phyloP scores from a whole-genome alignment of 2,329 filamentous ascomycete species.

The Pyrenophora graminea region DNA sequence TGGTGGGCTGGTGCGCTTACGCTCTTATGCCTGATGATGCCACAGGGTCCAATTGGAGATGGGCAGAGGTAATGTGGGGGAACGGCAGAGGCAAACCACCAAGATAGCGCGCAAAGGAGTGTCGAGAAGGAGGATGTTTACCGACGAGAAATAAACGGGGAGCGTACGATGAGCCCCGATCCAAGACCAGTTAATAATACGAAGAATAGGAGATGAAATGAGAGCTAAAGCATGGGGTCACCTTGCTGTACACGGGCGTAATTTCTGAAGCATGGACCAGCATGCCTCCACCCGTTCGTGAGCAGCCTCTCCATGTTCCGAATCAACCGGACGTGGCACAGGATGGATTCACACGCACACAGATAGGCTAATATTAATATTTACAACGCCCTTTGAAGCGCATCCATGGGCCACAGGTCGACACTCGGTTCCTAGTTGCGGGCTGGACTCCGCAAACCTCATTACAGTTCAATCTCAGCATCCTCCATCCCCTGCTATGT shows the following conservation, averaged over 20 bases:
- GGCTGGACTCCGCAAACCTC: no score
- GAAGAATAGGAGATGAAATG: conserved; percentile 13
- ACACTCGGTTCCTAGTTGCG: no score
- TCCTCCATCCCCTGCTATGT: no score
- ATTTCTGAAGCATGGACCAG: conserved; percentile 13
- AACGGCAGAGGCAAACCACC: conserved; percentile 10
- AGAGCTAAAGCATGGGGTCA: neutral
- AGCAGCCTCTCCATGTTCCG: neutral
- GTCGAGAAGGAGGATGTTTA: conserved; percentile 1
- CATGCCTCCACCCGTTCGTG: conserved; percentile 8
- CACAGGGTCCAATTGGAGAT: conserved; percentile 26
- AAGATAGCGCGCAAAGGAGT: conserved; percentile 14
- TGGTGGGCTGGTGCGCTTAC: conserved; percentile 10
- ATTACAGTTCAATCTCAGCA: neutral
- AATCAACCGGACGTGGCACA: neutral
- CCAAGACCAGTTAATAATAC: conserved; percentile 1
- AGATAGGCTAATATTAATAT: no score
- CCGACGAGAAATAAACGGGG: no score
- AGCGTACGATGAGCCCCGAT: no score
- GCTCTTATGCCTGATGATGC: conserved; percentile 27
- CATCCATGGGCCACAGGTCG: no score
- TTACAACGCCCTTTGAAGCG: no score
- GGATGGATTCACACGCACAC: neutral
- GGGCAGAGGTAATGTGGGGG: conserved; percentile 25
- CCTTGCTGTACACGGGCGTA: neutral